These are phyloP conservation scores for Apiospora malaysiana DNA, from an alignment of 2,329 filamentous ascomycete genomes.

Conservation along the genomic window DNA sequence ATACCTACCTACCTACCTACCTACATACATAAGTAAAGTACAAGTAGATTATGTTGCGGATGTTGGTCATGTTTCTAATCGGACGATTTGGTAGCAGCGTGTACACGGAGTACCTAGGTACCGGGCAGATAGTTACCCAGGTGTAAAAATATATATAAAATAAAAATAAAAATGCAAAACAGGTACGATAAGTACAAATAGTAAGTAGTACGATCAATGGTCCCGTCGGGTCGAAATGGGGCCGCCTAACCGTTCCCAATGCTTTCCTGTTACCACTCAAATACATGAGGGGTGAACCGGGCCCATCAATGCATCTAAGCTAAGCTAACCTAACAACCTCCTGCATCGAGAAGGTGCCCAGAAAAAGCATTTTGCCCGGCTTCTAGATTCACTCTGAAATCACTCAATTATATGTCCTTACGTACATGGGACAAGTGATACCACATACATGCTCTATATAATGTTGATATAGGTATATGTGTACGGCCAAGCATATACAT, in stretches of 20 bases:
- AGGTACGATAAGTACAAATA: not conserved
- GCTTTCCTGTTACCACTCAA: not conserved
- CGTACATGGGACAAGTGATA: too few relatives aligned
- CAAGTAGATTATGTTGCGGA: not conserved
- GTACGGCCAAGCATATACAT: not conserved
- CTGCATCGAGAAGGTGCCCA: not conserved
- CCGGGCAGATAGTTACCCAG: too few relatives aligned
- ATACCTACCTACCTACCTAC: not conserved
- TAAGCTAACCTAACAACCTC: too few relatives aligned
- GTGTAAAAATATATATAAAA: too few relatives aligned
- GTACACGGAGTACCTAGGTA: not conserved
- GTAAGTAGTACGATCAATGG: not conserved
- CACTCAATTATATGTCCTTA: too few relatives aligned
- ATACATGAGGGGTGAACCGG: not conserved
- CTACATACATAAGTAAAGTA: too few relatives aligned
- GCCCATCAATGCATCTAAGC: not conserved
- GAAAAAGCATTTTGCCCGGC: not conserved
- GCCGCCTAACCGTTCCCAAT: not conserved
- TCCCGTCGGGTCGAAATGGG: conserved; percentile 1
- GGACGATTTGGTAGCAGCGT: conserved; percentile 3
- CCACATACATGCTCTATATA: too few relatives aligned
- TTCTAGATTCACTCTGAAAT: too few relatives aligned
- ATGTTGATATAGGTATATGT: too few relatives aligned
- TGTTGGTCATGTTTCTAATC: not conserved
- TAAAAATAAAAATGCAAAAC: not conserved